Evolutionary conservation across 129 eudicot species (phyloP).

Genomic region (Smallanthus sonchifolius): DNA sequence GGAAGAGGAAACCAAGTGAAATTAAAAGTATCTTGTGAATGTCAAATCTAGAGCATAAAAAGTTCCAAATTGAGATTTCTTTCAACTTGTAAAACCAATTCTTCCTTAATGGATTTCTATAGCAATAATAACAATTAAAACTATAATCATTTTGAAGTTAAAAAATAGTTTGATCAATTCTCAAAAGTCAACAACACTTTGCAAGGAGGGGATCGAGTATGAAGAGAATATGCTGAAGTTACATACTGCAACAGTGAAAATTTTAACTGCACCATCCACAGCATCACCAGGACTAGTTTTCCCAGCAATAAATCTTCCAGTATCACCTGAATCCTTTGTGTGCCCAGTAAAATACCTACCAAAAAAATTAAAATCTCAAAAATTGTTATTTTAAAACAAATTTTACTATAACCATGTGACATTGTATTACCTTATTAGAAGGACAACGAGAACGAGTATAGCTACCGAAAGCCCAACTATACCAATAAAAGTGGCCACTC

Average conservation of each 20-base stretch:
- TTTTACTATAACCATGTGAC: neutral
- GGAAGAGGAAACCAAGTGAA: constrained; percentile 9
- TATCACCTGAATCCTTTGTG: constrained; percentile 36
- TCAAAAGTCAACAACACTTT: neutral
- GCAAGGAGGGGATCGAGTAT: neutral
- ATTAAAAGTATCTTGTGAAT: neutral
- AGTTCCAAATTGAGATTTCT: neutral
- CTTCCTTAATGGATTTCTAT: neutral
- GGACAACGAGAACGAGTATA: constrained; percentile 62
- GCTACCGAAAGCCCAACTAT: constrained; percentile 87
- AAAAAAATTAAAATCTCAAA: neutral
- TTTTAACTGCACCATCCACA: constrained; percentile 74
- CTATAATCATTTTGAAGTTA: neutral
- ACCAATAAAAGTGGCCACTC: constrained; percentile 94
- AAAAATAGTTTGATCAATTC: neutral
- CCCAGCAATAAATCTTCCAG: constrained; percentile 49
- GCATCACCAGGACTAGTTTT: constrained; percentile 60
- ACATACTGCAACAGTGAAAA: constrained; percentile 90
- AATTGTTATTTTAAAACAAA: neutral
- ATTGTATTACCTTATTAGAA: constrained; percentile 52
- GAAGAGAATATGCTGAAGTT: neutral
- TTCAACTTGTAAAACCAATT: constrained; percentile 3
- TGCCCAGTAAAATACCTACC: constrained; percentile 83
- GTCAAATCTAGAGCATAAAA: constrained; percentile 8
- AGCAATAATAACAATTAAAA: neutral